A percentile compares a stretch with the other conserved stretches of the same genome.
phyloP scores from a whole-genome alignment of 345 rosid genomes.

The Citrus medica region DNA sequence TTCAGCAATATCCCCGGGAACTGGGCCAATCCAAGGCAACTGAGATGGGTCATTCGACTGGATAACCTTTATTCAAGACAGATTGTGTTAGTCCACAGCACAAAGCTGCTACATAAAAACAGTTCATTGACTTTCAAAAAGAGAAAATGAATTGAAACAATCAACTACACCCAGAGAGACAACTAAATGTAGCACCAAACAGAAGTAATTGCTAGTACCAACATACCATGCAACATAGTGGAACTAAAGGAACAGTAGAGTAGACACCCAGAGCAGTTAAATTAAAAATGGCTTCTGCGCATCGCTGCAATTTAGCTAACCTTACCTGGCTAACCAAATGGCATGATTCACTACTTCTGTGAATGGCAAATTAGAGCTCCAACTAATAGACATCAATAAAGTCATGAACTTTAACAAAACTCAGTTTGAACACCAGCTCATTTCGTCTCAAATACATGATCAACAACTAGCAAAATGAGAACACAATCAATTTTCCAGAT shows the following conservation, averaged over 20 bases:
- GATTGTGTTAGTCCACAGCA: conserved; percentile 18
- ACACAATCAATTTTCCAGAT: background rate
- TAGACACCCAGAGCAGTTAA: background rate
- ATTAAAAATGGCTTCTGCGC: background rate
- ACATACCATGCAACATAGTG: background rate
- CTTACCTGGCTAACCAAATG: background rate
- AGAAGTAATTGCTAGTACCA: background rate
- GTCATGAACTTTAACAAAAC: background rate
- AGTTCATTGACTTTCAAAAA: background rate
- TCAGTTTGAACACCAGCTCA: background rate
- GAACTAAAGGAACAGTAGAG: background rate
- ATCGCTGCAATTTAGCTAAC: background rate
- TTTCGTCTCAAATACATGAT: background rate
- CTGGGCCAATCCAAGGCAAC: conserved; percentile 85
- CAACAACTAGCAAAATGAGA: background rate
- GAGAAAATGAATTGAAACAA: background rate
- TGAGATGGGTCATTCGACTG: conserved; percentile 63
- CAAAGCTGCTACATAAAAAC: background rate
- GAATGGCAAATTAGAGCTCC: background rate
- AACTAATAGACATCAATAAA: background rate
- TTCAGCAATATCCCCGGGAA: conserved; percentile 97
- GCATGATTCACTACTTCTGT: background rate
- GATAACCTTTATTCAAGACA: conserved; percentile 33
- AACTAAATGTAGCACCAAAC: background rate
- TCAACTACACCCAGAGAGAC: background rate